Evolutionary conservation across 495 filamentous ascomycete genomes (phyloP).

Genomic region (Haplographium delicatum): DNA sequence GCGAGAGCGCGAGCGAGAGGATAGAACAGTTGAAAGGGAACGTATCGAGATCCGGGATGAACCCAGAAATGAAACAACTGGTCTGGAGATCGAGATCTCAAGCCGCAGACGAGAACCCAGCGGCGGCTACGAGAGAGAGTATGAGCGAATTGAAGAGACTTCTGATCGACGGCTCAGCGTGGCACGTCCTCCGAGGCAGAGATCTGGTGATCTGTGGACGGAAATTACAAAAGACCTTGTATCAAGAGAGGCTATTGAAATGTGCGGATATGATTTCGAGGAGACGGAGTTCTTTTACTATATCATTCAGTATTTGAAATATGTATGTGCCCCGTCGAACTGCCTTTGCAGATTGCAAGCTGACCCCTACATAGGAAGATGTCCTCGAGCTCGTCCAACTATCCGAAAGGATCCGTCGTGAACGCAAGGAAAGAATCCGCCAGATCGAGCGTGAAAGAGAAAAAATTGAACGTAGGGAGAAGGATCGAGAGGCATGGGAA

Average conservation of each 20-base stretch:
- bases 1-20: conserved; percentile 14
- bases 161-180: conserved; percentile 38
- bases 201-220: conserved; percentile 75
- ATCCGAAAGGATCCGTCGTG: conserved; percentile 74
- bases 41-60: conserved; percentile 11
- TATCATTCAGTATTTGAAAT: conserved; percentile 82
- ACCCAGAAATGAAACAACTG: conserved; percentile 2
- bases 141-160: conserved; percentile 39
- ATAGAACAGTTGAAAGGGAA: too few species aligned
- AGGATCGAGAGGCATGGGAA: conserved; percentile 25
- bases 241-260: conserved; percentile 78
- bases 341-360: conserved; percentile 11
- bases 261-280: conserved; percentile 82
- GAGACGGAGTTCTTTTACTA: conserved; percentile 90
- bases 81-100: conserved; percentile 24
- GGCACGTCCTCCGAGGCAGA: conserved; percentile 24
- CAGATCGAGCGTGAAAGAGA: conserved; percentile 80
- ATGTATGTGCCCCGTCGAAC: conserved; percentile 53
- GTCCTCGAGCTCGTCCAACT: conserved; percentile 76
- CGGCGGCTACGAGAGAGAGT: conserved; percentile 19
- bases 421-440: conserved; percentile 68
- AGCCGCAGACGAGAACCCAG: neutral
- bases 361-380: conserved; percentile 61
- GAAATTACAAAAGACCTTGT: conserved; percentile 96
- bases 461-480: conserved; percentile 31